phyloP scores from a whole-genome alignment of 2,329 filamentous ascomycete genomes.

The Phialophora chinensis region DNA sequence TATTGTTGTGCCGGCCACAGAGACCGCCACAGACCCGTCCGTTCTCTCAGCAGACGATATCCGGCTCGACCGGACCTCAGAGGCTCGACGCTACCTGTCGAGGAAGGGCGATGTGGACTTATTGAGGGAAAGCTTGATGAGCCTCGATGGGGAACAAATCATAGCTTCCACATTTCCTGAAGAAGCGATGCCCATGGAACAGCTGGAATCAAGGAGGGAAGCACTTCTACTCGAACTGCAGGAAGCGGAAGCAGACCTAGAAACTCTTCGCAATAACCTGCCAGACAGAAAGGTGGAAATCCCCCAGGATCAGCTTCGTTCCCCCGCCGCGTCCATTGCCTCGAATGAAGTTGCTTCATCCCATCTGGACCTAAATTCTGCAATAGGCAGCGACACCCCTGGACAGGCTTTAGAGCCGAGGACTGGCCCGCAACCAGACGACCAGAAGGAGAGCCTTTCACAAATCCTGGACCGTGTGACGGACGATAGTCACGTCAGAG shows the following conservation, averaged over 20 bases:
- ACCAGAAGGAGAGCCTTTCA: background rate
- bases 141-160: slow-evolving; percentile 6
- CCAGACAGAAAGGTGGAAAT: slow-evolving; percentile 21
- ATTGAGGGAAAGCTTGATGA: slow-evolving; percentile 12
- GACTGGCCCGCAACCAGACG: background rate
- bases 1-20: background rate
- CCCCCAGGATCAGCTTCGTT: slow-evolving; percentile 13
- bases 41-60: slow-evolving; percentile 14
- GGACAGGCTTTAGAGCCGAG: background rate
- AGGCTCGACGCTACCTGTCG: slow-evolving; percentile 20
- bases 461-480: background rate
- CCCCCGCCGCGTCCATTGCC: background rate
- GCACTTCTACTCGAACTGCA: slow-evolving; percentile 2
- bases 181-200: background rate
- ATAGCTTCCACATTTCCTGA: background rate
- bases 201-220: slow-evolving; percentile 10
- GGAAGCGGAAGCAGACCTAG: slow-evolving; percentile 15
- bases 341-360: background rate
- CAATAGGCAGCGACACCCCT: background rate
- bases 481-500: background rate
- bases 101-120: slow-evolving; percentile 24
- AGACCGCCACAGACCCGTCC: background rate
- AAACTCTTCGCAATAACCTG: slow-evolving; percentile 9
- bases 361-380: background rate
- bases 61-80: slow-evolving; percentile 15